Evolutionary conservation across 2,329 filamentous ascomycete species (phyloP), one percentile per base, ranked within the genome.

Genomic region (Pseudogymnoascus sp.): DNA sequence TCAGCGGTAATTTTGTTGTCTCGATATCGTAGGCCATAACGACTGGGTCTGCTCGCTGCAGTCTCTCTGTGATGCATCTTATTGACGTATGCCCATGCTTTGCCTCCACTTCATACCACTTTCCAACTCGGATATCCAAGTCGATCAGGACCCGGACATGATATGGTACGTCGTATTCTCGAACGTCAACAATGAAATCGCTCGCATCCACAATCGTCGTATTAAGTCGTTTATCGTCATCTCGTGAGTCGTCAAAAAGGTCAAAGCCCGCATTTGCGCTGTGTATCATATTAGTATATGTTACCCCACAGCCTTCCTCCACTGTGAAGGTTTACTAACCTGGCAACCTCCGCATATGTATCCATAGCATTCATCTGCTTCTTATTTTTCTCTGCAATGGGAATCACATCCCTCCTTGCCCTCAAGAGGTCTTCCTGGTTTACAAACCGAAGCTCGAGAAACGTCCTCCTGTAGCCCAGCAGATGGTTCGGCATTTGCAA

Each of bases 11-110:
- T 71, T 99, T 99, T 4, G 90, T 93, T 2, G 94, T 99, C 75
- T 99, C 94, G 70, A 99, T 99, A 85, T 99, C 94, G 75, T 87
- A 99, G n/a, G 94, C 94, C 82, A 99, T 88, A 18, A 99, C 90
- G n/a, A 97, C 90, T 1, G 94, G 94, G 70, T 99, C 94, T 20
- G 95, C 92, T 75, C 91, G 90, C 63, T 90, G 86, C 57, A 97
- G 80, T 67, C 91, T 87, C 63, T 96, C 91, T 72, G 93, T 89
- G 71, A 97, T 87, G 71, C 89, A 91, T 50, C 81, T 86, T 65
- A 99, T 79, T n/a, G 85, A 89, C 61, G 93, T 88, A 62, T 88
- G 78, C 61, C 95, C 94, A 70, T 97, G 92, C 72, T 96, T 97
- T 57, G 90, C 90, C 70, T 97, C 91, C 58, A 99, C 90, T 61